Evolutionary conservation across 805 yeast species (phyloP).

Genomic region (Ogataea polymorpha): DNA sequence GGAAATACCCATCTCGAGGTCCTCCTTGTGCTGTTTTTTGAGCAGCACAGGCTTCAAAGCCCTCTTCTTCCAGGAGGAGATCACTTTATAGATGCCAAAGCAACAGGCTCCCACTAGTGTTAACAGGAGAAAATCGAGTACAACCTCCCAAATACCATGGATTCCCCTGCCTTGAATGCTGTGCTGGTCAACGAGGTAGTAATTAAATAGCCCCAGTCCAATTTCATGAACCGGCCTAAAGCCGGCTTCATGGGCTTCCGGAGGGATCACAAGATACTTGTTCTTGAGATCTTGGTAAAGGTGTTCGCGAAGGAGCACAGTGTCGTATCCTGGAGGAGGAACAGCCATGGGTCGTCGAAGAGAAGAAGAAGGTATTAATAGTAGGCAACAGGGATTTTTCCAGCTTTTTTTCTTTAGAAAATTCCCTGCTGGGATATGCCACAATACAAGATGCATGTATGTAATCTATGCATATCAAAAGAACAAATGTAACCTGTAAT

Average conservation of each 20-base stretch:
- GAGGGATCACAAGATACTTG: conserved; percentile 27
- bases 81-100: conserved; percentile 3
- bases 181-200: conserved; percentile 21
- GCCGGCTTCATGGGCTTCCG: conserved; percentile 21
- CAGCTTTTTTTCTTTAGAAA: neutral
- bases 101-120: neutral
- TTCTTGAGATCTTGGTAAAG: conserved; percentile 27
- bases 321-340: conserved; percentile 33
- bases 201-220: conserved; percentile 32
- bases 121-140: conserved; percentile 2
- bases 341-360: conserved; percentile 25
- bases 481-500: neutral
- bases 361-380: neutral
- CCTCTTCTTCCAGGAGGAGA: neutral
- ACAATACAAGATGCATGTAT: neutral
- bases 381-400: neutral
- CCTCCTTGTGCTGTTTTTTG: neutral
- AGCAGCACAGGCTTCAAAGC: conserved; percentile 4
- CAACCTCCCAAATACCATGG: conserved; percentile 5
- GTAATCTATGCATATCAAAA: conserved; percentile 1
- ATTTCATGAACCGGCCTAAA: conserved; percentile 30
- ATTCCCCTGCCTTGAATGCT: conserved; percentile 1
- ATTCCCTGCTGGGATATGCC: neutral
- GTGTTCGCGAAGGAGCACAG: conserved; percentile 35
- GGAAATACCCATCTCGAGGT: conserved; percentile 9